These are phyloP conservation scores for Vickermania ingenoplastis DNA, from an alignment of 208 protist genomes.

Conservation along the genomic window DNA sequence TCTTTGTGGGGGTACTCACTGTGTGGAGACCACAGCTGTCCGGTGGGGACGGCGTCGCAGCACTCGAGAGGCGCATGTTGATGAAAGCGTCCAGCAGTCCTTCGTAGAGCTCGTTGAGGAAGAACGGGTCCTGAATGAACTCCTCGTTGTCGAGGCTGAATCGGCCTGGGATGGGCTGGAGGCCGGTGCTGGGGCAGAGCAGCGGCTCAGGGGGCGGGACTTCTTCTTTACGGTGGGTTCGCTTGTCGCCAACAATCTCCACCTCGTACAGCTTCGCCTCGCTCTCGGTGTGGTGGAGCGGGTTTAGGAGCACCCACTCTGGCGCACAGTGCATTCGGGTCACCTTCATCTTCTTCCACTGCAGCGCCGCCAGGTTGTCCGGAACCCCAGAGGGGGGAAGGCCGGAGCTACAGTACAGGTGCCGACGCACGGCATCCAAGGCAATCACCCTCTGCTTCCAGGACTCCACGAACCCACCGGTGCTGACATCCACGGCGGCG, in stretches of 20 bases:
- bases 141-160: neutral
- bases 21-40: too few relatives aligned
- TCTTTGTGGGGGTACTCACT: too few relatives aligned
- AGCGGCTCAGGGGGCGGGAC: neutral
- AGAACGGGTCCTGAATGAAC: neutral
- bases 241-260: constrained; percentile 1
- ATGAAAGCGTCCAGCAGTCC: constrained; percentile 10
- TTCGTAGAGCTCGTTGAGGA: constrained; percentile 3
- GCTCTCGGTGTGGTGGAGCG: neutral
- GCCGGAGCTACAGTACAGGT: constrained; percentile 16
- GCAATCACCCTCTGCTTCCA: constrained; percentile 12
- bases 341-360: constrained; percentile 16
- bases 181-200: neutral
- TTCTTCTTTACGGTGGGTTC: neutral
- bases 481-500: too few relatives aligned
- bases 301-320: neutral
- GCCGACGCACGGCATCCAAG: constrained; percentile 19
- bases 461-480: neutral
- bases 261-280: constrained; percentile 1
- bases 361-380: neutral
- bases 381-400: neutral
- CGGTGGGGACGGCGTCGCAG: too few relatives aligned
- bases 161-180: neutral
- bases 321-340: neutral
- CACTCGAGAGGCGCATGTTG: neutral